These are phyloP conservation scores for Botryotinia globosa DNA, from an alignment of 2,329 filamentous ascomycete genomes.

Conservation along the genomic window DNA sequence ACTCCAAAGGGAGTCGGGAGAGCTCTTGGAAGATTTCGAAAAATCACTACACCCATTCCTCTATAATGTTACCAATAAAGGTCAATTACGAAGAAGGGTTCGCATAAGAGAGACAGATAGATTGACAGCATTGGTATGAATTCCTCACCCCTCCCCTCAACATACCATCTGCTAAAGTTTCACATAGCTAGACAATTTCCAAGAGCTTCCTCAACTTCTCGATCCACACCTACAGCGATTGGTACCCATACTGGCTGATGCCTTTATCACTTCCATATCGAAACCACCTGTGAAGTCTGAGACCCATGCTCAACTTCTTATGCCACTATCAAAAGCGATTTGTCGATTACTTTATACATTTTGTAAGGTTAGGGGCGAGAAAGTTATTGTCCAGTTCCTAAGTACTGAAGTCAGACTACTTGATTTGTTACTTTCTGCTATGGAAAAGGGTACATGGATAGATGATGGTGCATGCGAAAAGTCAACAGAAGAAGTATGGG, in stretches of 20 bases:
- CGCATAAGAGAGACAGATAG: slow-evolving; percentile 49
- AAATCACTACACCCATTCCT: slow-evolving; percentile 51
- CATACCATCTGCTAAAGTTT: slow-evolving; percentile 15
- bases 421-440: slow-evolving; percentile 71
- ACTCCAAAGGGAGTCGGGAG: slow-evolving; percentile 58
- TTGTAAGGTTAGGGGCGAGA: slow-evolving; percentile 91
- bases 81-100: slow-evolving; percentile 48
- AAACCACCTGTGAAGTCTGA: slow-evolving; percentile 41
- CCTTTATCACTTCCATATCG: slow-evolving; percentile 68
- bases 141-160: not conserved
- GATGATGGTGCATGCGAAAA: slow-evolving; percentile 17
- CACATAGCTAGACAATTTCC: slow-evolving; percentile 72
- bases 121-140: slow-evolving; percentile 46
- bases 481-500: slow-evolving; percentile 44
- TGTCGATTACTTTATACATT: slow-evolving; percentile 82
- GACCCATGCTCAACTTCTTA: slow-evolving; percentile 34
- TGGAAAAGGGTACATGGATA: slow-evolving; percentile 53
- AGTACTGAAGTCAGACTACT: slow-evolving; percentile 86
- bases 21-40: slow-evolving; percentile 59
- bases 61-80: slow-evolving; percentile 50
- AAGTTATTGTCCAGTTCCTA: slow-evolving; percentile 86
- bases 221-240: slow-evolving; percentile 78
- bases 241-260: slow-evolving; percentile 70
- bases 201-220: slow-evolving; percentile 90
- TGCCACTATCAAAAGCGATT: slow-evolving; percentile 55